phyloP scores from a whole-genome alignment of 257 asterid genomes.

The Schizonepeta tenuifolia region DNA sequence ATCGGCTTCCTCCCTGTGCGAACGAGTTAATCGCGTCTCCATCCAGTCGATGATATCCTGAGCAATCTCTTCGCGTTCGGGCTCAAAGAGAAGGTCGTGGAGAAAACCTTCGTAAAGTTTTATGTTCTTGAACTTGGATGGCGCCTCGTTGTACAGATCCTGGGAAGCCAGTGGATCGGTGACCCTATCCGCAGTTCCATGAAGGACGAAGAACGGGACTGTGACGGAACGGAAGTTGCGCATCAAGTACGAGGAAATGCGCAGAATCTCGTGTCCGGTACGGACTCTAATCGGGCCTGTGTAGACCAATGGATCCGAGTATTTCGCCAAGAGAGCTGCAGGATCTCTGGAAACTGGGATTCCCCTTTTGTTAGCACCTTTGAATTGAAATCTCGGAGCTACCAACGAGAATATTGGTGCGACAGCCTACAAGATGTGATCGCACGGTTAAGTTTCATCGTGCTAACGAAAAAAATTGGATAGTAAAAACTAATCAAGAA shows the following conservation, averaged over 20 bases:
- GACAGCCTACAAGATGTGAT: slow-evolving; percentile 61
- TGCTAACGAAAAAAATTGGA: not conserved
- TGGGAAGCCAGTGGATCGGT: slow-evolving; percentile 97
- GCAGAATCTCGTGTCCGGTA: slow-evolving; percentile 95
- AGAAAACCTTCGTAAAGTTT: slow-evolving; percentile 88
- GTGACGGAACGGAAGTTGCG: slow-evolving; percentile 73
- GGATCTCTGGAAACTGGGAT: slow-evolving; percentile 98
- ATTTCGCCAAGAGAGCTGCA: slow-evolving; percentile 79
- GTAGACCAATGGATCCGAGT: slow-evolving; percentile 96
- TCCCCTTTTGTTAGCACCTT: slow-evolving; percentile 97
- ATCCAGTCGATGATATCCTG: slow-evolving; percentile 96
- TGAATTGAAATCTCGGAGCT: slow-evolving; percentile 95
- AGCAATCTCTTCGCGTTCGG: slow-evolving; percentile 90
- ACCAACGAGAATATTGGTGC: slow-evolving; percentile 93
- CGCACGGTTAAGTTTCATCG: not conserved
- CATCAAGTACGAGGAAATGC: slow-evolving; percentile 76
- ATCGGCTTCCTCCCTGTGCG: slow-evolving; percentile 30
- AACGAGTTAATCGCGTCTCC: slow-evolving; percentile 56
- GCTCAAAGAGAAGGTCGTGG: slow-evolving; percentile 96
- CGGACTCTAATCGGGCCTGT: slow-evolving; percentile 96
- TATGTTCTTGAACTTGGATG: slow-evolving; percentile 82
- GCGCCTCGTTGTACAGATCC: slow-evolving; percentile 86
- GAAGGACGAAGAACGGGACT: slow-evolving; percentile 96
- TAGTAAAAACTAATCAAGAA: not conserved
- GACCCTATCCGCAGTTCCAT: slow-evolving; percentile 94